Evolutionary conservation across 305 asterid genomes (phyloP).

Genomic region (Fraxinus sp.): DNA sequence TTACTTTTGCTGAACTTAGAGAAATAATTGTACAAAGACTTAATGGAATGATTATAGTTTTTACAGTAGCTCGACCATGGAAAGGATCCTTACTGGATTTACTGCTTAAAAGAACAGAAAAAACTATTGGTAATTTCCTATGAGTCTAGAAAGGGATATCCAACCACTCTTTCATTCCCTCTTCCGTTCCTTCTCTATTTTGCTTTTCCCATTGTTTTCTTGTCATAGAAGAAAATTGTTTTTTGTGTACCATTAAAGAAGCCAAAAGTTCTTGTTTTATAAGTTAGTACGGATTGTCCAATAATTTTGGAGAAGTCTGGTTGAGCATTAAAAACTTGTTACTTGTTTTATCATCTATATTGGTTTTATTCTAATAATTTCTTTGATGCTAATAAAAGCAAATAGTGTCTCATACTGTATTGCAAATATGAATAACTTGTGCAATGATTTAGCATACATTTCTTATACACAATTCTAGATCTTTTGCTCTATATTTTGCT

Average conservation of each 20-base stretch:
- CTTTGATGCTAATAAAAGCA: constrained; percentile 2
- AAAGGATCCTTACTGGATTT: not conserved
- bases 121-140: not conserved
- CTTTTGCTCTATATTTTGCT: constrained; percentile 20
- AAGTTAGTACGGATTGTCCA: not conserved
- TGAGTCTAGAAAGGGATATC: not conserved
- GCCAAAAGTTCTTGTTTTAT: not conserved
- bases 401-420: not conserved
- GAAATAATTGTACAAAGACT: not conserved
- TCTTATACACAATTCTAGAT: constrained; percentile 9
- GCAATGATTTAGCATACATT: constrained; percentile 4
- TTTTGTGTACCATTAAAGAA: not conserved
- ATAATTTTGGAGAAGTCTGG: not conserved
- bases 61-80: not conserved
- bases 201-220: not conserved
- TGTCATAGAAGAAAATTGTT: not conserved
- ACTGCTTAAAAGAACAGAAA: not conserved
- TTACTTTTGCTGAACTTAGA: not conserved
- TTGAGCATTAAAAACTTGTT: not conserved
- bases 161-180: not conserved
- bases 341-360: not conserved
- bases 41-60: not conserved
- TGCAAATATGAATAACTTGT: not conserved
- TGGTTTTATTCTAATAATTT: not conserved
- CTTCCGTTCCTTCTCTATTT: not conserved